Percentiles rank a stretch among this genome's conserved stretches.
Evolutionary conservation across 2,329 filamentous ascomycete species (phyloP).

Genomic region (Botrytis tulipae): DNA sequence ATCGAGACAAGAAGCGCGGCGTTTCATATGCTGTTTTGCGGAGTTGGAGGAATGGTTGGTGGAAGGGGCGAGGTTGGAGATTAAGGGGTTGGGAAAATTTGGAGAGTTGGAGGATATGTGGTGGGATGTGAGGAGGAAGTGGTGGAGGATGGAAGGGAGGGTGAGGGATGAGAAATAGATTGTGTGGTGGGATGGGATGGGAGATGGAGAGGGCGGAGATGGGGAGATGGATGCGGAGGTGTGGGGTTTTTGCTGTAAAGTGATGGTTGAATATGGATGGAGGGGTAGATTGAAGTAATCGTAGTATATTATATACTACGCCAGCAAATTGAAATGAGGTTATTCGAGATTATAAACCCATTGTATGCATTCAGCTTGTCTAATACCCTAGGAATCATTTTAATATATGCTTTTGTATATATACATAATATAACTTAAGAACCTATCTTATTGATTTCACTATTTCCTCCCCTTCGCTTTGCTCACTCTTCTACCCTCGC

Average conservation of each 20-base stretch:
- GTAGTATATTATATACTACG: neutral
- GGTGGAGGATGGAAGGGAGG: slow-evolving; percentile 3
- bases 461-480: too few species aligned
- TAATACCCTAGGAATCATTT: too few species aligned
- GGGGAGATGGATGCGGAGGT: neutral
- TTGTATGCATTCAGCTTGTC: too few species aligned
- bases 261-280: neutral
- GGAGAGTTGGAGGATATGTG: slow-evolving; percentile 14
- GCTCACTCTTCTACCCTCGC: too few species aligned
- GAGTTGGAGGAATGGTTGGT: slow-evolving; percentile 9
- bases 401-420: too few species aligned
- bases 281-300: neutral
- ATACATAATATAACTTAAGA: neutral
- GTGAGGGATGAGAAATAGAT: neutral
- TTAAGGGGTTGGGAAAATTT: neutral
- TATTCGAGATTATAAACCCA: neutral
- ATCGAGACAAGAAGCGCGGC: neutral
- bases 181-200: neutral
- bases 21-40: slow-evolving; percentile 8
- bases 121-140: slow-evolving; percentile 16
- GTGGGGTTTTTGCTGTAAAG: neutral
- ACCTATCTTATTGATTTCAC: neutral
- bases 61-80: neutral
- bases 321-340: neutral
- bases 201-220: neutral